Evolutionary conservation across 495 filamentous ascomycete genomes (phyloP), one percentile per base, ranked within the genome.

Genomic region (Xylaria cubensis): DNA sequence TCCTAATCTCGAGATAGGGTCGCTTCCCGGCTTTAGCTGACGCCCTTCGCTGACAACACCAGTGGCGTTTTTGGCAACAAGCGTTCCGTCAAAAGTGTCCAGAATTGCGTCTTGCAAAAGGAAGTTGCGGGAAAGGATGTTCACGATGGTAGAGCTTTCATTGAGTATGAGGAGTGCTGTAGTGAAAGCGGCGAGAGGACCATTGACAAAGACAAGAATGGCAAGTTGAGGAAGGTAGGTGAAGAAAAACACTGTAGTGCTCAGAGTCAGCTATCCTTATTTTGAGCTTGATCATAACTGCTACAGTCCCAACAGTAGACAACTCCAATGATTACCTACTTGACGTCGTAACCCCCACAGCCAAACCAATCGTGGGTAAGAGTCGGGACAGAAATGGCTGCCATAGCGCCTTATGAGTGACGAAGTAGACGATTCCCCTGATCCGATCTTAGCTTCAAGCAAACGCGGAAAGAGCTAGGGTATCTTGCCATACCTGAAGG

Each of bases 171-270:
- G 88, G 4, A 97, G 78, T 0, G 89, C 86, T 0, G 95, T 92
- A 5, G 91, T 92, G 64, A 97, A 78, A 29, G 92, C 92, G 19
- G 93, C 92, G 2, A 98, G 81, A 0, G 95, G 95, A 0, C 96
- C 96, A 69, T 93, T 94, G 64, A 97, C 90, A 76, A 98, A 89
- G 69, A 93, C 86, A 39, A 97, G 83, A 48, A 94, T 79, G 9
- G 93, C 91, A 44, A 92, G 87, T 83, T 99, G 96, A 0, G 96
- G 96, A 44, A 98, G 80, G 79, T 98, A 99, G 65, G 94, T 92
- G 81, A 97, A 90, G 76, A 91, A 83, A 82, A 99, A 98, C 91
- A 97, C 58, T 61, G 4, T 0, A 21, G 8, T 17, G 12, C 51
- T 5, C 2, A 2, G 58, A 21, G 32, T 61, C 2, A 61, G 58